These are phyloP conservation scores for Tillandsia leiboldiana DNA, from an alignment of 176 grass and related monocot genomes.

Conservation along the genomic window DNA sequence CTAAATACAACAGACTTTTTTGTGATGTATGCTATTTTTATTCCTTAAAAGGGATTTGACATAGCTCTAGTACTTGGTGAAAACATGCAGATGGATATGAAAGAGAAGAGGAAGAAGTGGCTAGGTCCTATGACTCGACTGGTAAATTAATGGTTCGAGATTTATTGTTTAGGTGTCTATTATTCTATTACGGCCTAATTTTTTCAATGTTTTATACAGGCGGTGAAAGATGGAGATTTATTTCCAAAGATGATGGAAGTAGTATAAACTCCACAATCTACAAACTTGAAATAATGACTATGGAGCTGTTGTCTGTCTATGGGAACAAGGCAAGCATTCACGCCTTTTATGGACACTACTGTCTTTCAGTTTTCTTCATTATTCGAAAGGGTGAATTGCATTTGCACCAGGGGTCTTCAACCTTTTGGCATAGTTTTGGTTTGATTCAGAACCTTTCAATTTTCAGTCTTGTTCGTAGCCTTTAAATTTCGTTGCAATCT, in stretches of 20 bases:
- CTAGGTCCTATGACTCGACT: constrained; percentile 36
- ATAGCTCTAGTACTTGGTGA: not conserved
- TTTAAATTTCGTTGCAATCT: too few relatives aligned
- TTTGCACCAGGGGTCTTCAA: too few relatives aligned
- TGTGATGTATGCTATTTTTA: too few relatives aligned
- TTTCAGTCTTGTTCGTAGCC: too few relatives aligned
- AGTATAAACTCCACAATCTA: constrained; percentile 60
- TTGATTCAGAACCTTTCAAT: too few relatives aligned
- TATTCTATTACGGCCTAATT: constrained; percentile 14
- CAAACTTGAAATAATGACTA: constrained; percentile 75
- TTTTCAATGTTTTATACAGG: constrained; percentile 34
- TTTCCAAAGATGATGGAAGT: constrained; percentile 27
- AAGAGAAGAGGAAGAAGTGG: constrained; percentile 29
- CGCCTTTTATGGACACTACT: not conserved
- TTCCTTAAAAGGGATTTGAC: too few relatives aligned
- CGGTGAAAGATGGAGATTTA: constrained; percentile 43
- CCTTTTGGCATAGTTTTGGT: too few relatives aligned
- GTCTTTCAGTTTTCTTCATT: not conserved
- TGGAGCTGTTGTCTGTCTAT: constrained; percentile 79
- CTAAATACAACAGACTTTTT: too few relatives aligned
- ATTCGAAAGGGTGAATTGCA: too few relatives aligned
- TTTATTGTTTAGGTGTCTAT: constrained; percentile 8
- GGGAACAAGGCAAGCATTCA: constrained; percentile 55
- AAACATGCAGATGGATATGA: constrained; percentile 41
- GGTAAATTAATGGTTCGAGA: constrained; percentile 27